Evolutionary conservation across 1,139 yeast species (phyloP).

Genomic region (Debaryomycetaceae sp.): DNA sequence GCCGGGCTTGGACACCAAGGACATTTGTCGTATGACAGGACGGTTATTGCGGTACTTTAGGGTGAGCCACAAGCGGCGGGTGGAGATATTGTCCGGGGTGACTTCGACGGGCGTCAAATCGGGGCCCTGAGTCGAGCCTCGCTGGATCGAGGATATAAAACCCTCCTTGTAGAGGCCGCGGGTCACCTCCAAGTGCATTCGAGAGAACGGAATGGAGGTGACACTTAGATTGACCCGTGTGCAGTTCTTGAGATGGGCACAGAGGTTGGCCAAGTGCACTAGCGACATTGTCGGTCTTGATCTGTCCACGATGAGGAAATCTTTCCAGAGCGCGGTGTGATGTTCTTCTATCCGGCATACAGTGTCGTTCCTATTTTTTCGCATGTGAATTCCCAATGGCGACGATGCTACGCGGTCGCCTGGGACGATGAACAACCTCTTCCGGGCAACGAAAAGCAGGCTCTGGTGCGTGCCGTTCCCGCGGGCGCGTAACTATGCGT

Average conservation of each 20-base stretch:
- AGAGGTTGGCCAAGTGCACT: constrained; percentile 71
- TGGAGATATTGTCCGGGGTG: constrained; percentile 77
- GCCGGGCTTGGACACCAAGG: constrained; percentile 77
- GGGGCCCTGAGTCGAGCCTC: constrained; percentile 89
- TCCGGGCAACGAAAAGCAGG: too few species aligned
- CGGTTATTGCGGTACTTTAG: constrained; percentile 75
- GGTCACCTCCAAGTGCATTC: constrained; percentile 74
- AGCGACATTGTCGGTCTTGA: constrained; percentile 51
- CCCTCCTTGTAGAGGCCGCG: constrained; percentile 86
- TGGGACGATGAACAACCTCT: too few species aligned
- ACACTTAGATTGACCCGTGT: constrained; percentile 62
- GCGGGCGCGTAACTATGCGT: too few species aligned
- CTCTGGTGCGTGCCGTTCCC: too few species aligned
- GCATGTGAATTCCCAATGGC: too few species aligned
- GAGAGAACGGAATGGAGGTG: constrained; percentile 78
- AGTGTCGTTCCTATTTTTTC: too few species aligned
- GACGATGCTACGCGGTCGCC: too few species aligned
- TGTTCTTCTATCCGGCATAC: too few species aligned
- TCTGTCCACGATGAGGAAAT: too few species aligned
- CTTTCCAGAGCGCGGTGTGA: background rate
- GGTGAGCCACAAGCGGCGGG: constrained; percentile 87
- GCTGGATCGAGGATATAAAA: constrained; percentile 69
- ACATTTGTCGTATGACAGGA: constrained; percentile 65
- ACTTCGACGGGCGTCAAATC: constrained; percentile 65
- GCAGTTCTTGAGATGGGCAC: constrained; percentile 87